phyloP scores from a whole-genome alignment of 176 grass and related monocot genomes.

The Aegilops speltoides region DNA sequence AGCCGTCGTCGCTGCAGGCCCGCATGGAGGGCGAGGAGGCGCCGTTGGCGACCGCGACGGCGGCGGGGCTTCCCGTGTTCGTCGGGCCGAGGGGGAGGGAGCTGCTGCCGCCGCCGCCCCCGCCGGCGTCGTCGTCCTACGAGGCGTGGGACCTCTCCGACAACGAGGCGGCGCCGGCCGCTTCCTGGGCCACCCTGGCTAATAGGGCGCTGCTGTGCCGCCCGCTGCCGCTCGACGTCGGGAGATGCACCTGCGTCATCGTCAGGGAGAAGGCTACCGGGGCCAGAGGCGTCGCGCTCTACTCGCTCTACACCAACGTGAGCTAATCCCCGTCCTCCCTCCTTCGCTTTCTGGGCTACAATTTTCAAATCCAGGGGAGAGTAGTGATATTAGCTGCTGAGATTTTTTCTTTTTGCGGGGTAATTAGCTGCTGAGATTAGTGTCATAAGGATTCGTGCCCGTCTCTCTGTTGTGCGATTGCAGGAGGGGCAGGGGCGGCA shows the following conservation, averaged over 20 bases:
- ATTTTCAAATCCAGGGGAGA: neutral
- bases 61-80: neutral
- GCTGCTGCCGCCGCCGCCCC: conserved; percentile 36
- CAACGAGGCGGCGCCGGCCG: conserved; percentile 76
- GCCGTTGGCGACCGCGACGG: neutral
- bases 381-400: neutral
- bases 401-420: neutral
- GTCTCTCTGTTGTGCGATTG: neutral
- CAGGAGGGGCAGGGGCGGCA: conserved; percentile 89
- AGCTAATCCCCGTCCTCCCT: conserved; percentile 3
- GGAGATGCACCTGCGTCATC: conserved; percentile 88
- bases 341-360: neutral
- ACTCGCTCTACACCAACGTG: conserved; percentile 90
- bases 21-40: conserved; percentile 54
- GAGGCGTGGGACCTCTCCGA: conserved; percentile 95
- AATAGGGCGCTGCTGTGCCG: conserved; percentile 87
- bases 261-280: conserved; percentile 57
- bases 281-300: conserved; percentile 62
- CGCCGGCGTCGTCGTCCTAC: conserved; percentile 49
- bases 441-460: too few species aligned
- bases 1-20: conserved; percentile 69
- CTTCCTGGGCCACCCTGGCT: conserved; percentile 88
- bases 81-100: conserved; percentile 49
- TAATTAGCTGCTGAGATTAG: neutral
- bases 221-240: conserved; percentile 83